Percentiles rank a stretch among this genome's conserved stretches.
These are phyloP conservation scores for Zymoseptoria tritici DNA, from an alignment of 2,329 filamentous ascomycete genomes.

Conservation along the genomic window DNA sequence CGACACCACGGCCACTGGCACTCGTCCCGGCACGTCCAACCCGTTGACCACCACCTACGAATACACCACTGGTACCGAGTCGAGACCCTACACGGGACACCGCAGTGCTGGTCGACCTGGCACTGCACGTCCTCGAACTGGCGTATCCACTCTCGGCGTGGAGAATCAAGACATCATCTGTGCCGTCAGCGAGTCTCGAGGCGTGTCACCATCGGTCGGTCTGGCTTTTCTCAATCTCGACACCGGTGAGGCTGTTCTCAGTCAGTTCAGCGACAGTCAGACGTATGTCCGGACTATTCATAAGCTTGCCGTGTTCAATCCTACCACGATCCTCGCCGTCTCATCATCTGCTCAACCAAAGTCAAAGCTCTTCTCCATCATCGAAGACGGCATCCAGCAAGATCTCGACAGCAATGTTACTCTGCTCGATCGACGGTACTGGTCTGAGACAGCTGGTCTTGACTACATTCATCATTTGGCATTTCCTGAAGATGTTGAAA, in stretches of 20 bases:
- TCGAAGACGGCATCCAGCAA: slow-evolving; percentile 60
- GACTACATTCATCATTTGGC: slow-evolving; percentile 74
- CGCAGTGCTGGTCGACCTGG: slow-evolving; percentile 20
- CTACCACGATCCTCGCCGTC: slow-evolving; percentile 72
- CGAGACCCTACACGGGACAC: slow-evolving; percentile 17
- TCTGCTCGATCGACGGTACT: slow-evolving; percentile 67
- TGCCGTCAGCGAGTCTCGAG: slow-evolving; percentile 80
- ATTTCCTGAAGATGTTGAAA: slow-evolving; percentile 70
- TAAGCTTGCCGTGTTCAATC: slow-evolving; percentile 74
- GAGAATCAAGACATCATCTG: slow-evolving; percentile 71
- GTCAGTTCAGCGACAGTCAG: slow-evolving; percentile 87
- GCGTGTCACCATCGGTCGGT: slow-evolving; percentile 74
- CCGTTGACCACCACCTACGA: slow-evolving; percentile 9
- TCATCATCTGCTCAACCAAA: slow-evolving; percentile 61
- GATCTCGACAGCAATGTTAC: slow-evolving; percentile 51
- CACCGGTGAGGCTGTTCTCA: slow-evolving; percentile 75
- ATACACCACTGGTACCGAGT: slow-evolving; percentile 17
- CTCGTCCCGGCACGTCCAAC: slow-evolving; percentile 5
- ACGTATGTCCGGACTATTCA: slow-evolving; percentile 84
- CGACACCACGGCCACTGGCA: not conserved
- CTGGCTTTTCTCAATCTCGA: slow-evolving; percentile 81
- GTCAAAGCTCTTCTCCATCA: slow-evolving; percentile 66
- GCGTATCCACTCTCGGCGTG: slow-evolving; percentile 50
- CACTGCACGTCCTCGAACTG: slow-evolving; percentile 42
- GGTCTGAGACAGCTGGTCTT: slow-evolving; percentile 70